A percentile compares a stretch with the other conserved stretches of the same genome.
phyloP scores from a whole-genome alignment of 306 rosid genomes.

The Begonia peltatifolia region DNA sequence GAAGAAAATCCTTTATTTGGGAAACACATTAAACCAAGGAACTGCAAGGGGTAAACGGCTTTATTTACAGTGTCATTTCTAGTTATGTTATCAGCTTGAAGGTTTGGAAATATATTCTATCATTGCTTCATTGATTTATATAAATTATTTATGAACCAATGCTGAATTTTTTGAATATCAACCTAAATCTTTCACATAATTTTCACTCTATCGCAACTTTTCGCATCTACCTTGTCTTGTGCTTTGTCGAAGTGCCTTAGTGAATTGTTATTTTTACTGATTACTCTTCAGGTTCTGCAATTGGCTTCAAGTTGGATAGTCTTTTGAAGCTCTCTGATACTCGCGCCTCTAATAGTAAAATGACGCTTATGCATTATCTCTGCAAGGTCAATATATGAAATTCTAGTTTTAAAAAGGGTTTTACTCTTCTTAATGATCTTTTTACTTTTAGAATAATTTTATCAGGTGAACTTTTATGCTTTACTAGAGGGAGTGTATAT shows the following conservation, averaged over 20 bases:
- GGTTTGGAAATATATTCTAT: too few species aligned
- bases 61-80: background rate
- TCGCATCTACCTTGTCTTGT: background rate
- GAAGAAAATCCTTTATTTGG: slow-evolving; percentile 80
- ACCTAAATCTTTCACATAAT: background rate
- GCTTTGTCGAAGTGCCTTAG: too few species aligned
- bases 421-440: too few species aligned
- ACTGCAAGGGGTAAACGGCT: slow-evolving; percentile 77
- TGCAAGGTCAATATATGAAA: slow-evolving; percentile 46
- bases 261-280: too few species aligned
- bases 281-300: slow-evolving; percentile 59
- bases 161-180: background rate
- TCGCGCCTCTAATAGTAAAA: slow-evolving; percentile 70
- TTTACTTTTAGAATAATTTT: too few species aligned
- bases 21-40: slow-evolving; percentile 93
- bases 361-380: slow-evolving; percentile 98
- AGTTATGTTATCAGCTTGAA: too few species aligned
- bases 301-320: slow-evolving; percentile 98
- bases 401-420: too few species aligned
- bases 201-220: background rate
- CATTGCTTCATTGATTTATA: too few species aligned
- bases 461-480: too few species aligned
- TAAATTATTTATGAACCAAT: too few species aligned
- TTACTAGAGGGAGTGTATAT: too few species aligned
- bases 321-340: slow-evolving; percentile 91